Base-by-base conservation (phyloP, 495 filamentous ascomycete genomes). In the Extremus antarcticus region DNA sequence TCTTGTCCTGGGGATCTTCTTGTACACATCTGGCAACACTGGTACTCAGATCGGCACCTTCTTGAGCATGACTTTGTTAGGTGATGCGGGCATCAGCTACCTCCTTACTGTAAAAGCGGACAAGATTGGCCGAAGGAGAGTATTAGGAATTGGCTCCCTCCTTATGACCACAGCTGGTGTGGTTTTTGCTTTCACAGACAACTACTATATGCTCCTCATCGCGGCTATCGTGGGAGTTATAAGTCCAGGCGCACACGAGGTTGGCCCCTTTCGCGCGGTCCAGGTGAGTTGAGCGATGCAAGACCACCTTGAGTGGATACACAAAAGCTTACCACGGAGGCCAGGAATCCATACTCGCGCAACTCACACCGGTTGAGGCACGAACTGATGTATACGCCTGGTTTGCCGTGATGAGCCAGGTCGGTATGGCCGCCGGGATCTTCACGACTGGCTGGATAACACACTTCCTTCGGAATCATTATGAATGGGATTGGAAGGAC, bases 151-250 rank as follows among this genome's bases (percentile, higher is more conserved):
- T 10, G 87, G 87, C 0, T 82, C 84, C 4, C 56, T 70, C 0
- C 62, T 88, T 60, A 88, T 91, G 87, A 69, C 73, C 7, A 68
- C 69, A 0, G 82, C 81, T 53, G 88, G 87, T 1, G 53, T 83
- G 2, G 70, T 83, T 24, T 92, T 94, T 69, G 84, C 78, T 0
- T 48, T 81, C 1, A 76, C 69, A 48, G 76, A 74, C 0, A 87
- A 85, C 65, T 94, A 81, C 63, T 90, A 83, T 81, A 63, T 84
- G 8, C 69, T 90, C 48, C 71, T 92, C 9, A 59, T 74, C 4
- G 88, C 86, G 3, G 86, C 86, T 3, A 77, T 92, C 38, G 62
- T 90, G 43, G 88, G 88, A 17, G 85, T 92, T 47, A 90, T 91
- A 50, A 90, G 84, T 70, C 83, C 87, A 1, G 79, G 54, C 9